Percentiles rank a stretch among this genome's conserved stretches.
phyloP scores from a whole-genome alignment of 1,284 basidiomycete species.

The Ceratobasidium sp. region DNA sequence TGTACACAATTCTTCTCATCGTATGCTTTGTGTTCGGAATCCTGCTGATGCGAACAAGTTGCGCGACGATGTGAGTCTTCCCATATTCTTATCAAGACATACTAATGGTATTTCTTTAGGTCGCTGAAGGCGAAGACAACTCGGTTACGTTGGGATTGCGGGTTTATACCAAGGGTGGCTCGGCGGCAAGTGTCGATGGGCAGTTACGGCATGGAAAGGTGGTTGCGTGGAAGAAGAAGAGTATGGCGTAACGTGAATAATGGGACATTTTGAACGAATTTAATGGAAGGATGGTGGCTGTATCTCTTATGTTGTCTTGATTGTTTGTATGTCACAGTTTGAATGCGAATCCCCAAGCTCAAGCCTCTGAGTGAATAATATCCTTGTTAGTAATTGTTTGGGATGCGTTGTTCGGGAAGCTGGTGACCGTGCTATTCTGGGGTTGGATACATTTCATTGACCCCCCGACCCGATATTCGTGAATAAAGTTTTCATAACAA shows the following conservation, averaged over 20 bases:
- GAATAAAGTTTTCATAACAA: too few species aligned
- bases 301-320: neutral
- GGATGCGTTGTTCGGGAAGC: too few species aligned
- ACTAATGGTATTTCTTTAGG: neutral
- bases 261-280: neutral
- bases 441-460: too few species aligned
- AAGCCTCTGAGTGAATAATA: too few species aligned
- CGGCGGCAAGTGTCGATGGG: slow-evolving; percentile 22
- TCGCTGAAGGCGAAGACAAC: slow-evolving; percentile 41
- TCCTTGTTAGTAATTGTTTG: too few species aligned
- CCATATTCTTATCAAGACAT: too few species aligned
- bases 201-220: slow-evolving; percentile 48
- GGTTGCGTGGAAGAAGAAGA: slow-evolving; percentile 43
- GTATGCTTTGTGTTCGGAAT: slow-evolving; percentile 30
- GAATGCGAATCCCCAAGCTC: neutral
- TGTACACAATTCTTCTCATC: neutral
- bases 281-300: neutral
- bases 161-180: slow-evolving; percentile 45
- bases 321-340: neutral
- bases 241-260: too few species aligned
- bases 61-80: slow-evolving; percentile 9
- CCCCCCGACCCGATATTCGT: too few species aligned
- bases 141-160: slow-evolving; percentile 42
- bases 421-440: too few species aligned
- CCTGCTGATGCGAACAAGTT: slow-evolving; percentile 38